phyloP scores from a whole-genome alignment of 768 basidiomycete species.

The Mycena floridula region DNA sequence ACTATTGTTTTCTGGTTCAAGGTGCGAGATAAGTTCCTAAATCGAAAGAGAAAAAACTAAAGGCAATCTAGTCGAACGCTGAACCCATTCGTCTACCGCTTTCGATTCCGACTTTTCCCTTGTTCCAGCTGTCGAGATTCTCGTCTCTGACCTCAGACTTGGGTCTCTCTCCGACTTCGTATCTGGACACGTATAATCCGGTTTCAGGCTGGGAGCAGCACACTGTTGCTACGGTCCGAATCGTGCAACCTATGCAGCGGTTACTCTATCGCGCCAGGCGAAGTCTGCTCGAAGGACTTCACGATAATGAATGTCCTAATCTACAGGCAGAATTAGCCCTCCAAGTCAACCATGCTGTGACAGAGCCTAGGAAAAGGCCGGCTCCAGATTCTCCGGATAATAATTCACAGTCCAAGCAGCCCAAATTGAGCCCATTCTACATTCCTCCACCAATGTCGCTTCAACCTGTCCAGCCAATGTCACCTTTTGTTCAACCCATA shows the following conservation, averaged over 20 bases:
- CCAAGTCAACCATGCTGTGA: conserved; percentile 23
- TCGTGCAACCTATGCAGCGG: conserved; percentile 54
- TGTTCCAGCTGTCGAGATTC: conserved; percentile 53
- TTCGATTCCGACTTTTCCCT: conserved; percentile 56
- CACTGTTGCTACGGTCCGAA: conserved; percentile 48
- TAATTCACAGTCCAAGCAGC: conserved; percentile 17
- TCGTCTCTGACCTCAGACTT: conserved; percentile 48
- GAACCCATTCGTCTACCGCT: conserved; percentile 55
- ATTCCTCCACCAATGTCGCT: conserved; percentile 2
- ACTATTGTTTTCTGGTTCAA: conserved; percentile 71
- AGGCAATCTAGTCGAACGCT: conserved; percentile 39
- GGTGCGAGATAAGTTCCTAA: conserved; percentile 32
- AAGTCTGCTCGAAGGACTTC: conserved; percentile 50
- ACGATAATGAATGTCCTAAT: conserved; percentile 51
- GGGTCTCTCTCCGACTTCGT: conserved; percentile 43
- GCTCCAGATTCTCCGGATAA: conserved; percentile 16
- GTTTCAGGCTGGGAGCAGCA: conserved; percentile 63
- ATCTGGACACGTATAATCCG: conserved; percentile 56
- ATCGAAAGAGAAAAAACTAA: too few relatives aligned
- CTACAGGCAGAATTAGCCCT: conserved; percentile 49
- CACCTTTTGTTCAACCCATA: conserved; percentile 12
- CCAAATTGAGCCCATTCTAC: conserved; percentile 9
- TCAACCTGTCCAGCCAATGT: conserved; percentile 9
- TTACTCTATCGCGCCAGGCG: conserved; percentile 57
- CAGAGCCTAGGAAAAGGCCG: conserved; percentile 9